Conservation (phyloP, 192 early-diverging fungal genomes). For the Podila epicladia region DNA sequence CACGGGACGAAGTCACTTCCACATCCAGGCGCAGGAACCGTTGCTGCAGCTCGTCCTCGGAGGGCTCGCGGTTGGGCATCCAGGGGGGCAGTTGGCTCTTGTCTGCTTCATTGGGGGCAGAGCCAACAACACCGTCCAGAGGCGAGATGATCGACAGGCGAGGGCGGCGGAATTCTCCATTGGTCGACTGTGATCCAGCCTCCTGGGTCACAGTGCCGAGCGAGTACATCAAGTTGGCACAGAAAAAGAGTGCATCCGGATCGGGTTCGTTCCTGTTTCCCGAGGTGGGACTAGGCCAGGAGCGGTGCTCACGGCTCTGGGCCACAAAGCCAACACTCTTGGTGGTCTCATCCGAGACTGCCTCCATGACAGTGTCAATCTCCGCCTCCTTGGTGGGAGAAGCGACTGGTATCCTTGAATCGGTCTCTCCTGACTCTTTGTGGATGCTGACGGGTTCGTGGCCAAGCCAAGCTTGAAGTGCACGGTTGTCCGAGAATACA, state of each 20-base stretch:
- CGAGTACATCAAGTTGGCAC: conserved; percentile 37
- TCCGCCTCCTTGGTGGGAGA: not conserved
- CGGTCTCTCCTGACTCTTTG: not conserved
- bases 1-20: conserved; percentile 70
- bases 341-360: conserved; percentile 4
- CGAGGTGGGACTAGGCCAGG: conserved; percentile 9
- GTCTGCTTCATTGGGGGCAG: conserved; percentile 7
- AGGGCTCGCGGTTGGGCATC: conserved; percentile 40
- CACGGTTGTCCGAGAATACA: conserved; percentile 48
- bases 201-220: conserved; percentile 41
- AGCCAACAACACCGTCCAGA: conserved; percentile 28
- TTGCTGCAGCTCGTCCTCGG: conserved; percentile 43
- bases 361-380: not conserved
- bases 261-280: conserved; percentile 33
- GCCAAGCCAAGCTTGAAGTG: conserved; percentile 46
- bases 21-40: conserved; percentile 77
- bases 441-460: conserved; percentile 25
- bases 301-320: conserved; percentile 13
- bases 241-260: conserved; percentile 36
- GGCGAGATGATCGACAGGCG: conserved; percentile 48
- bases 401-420: not conserved
- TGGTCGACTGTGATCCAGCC: conserved; percentile 35
- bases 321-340: conserved; percentile 52
- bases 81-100: conserved; percentile 37
- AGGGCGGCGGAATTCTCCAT: conserved; percentile 43